phyloP scores from a whole-genome alignment of 768 basidiomycete species.

The Mycena polygramma region DNA sequence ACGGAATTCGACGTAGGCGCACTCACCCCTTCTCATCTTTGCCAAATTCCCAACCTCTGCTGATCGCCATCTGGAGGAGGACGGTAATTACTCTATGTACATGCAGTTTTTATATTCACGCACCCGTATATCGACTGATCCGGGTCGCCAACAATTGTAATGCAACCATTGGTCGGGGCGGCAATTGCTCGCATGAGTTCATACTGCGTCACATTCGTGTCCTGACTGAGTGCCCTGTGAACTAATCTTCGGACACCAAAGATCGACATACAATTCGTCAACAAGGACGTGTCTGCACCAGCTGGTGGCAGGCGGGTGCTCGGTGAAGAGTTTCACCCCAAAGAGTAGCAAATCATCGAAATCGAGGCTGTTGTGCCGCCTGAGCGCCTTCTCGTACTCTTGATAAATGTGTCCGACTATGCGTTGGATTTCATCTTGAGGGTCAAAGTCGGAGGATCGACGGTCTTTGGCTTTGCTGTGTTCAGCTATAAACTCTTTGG shows the following conservation, averaged over 20 bases:
- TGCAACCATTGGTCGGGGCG: slow-evolving; percentile 54
- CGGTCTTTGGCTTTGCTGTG: slow-evolving; percentile 37
- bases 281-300: slow-evolving; percentile 82
- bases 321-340: slow-evolving; percentile 74
- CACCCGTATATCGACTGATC: slow-evolving; percentile 77
- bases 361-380: slow-evolving; percentile 79
- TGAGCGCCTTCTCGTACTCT: slow-evolving; percentile 74
- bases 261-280: slow-evolving; percentile 79
- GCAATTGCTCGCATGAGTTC: slow-evolving; percentile 81
- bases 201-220: slow-evolving; percentile 88
- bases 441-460: slow-evolving; percentile 28
- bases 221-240: slow-evolving; percentile 62
- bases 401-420: slow-evolving; percentile 69
- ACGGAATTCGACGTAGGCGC: not conserved
- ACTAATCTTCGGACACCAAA: slow-evolving; percentile 3
- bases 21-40: slow-evolving; percentile 74
- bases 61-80: slow-evolving; percentile 92
- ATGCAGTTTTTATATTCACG: not conserved
- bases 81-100: slow-evolving; percentile 58
- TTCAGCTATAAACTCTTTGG: slow-evolving; percentile 58
- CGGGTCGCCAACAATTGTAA: slow-evolving; percentile 91
- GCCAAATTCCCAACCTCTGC: slow-evolving; percentile 82
- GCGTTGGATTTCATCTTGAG: slow-evolving; percentile 48
- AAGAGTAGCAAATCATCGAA: slow-evolving; percentile 89
- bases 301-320: slow-evolving; percentile 59